Evolutionary conservation across 2,329 filamentous ascomycete genomes (phyloP), one percentile per base, ranked within the genome.

Genomic region (Massarina eburnea): DNA sequence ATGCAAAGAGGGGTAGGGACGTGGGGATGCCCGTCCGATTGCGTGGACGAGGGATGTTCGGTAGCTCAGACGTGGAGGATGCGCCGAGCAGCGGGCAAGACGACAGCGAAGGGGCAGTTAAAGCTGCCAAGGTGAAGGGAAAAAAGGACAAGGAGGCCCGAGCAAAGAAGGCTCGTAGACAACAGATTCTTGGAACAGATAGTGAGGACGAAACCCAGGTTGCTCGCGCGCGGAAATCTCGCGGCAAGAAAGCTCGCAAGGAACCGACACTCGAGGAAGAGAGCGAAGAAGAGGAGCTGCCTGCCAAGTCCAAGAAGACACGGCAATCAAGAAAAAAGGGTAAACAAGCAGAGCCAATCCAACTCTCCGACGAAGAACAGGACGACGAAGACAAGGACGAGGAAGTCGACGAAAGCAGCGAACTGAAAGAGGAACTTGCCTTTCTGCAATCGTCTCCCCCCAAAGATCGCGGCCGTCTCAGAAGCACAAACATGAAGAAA

Each of bases 361-460:
- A 38, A 2, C 17, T 6, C 4, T 20, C 3, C 18, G 35, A 38
- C 24, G 38, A 30, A 27, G 18, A 24, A 15, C 15, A 15, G 20
- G 21, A 26, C 4, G 35, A 38, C 20, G 21, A 24, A 10, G 35
- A 26, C 5, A 24, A 21, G 35, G 52, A 59, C 15, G 55, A 55
- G 18, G 50, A 55, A 8, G 59, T 39, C 17, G 34, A 46, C 37
- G 48, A 48, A 38, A 27, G 63, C n/a, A 71, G 73, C 9, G 74
- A 77, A 37, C 54, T 78, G 9, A 64, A 71, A 29, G 73, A 76
- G 40, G 75, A 78, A 32, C 58, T 78, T 2, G 70, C 74, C 4
- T 75, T 74, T 42, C 54, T 78, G 10, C 48, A 61, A 30, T 68
- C 67, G 1, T 69, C 68, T 2, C 62, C 65, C 52, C 54, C 54